phyloP scores from a whole-genome alignment of 768 basidiomycete species.

The Suillus discolor region DNA sequence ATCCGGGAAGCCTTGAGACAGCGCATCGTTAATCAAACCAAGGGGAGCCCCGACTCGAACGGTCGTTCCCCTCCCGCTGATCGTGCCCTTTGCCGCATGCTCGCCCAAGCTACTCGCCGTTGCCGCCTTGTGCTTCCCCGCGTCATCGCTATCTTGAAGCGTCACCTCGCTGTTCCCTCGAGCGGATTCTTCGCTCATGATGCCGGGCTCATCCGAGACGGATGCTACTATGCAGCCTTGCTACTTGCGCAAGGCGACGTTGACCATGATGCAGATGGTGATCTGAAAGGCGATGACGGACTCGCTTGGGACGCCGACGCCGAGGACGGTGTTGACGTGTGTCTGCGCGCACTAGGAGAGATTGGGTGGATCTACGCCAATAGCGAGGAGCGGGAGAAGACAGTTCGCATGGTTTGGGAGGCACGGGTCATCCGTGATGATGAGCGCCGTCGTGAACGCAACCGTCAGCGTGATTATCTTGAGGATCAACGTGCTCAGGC shows the following conservation, averaged over 20 bases:
- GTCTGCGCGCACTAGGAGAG: conserved; percentile 73
- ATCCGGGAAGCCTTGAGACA: conserved; percentile 83
- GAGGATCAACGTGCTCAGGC: conserved; percentile 20
- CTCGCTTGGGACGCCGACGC: conserved; percentile 30
- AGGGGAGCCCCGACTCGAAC: conserved; percentile 37
- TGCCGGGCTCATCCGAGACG: conserved; percentile 83
- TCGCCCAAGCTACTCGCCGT: conserved; percentile 46
- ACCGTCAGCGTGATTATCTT: conserved; percentile 15
- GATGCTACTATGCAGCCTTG: conserved; percentile 85
- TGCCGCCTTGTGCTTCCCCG: conserved; percentile 54
- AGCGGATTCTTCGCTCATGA: conserved; percentile 80
- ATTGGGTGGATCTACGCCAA: conserved; percentile 84
- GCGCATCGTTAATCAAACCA: conserved; percentile 41
- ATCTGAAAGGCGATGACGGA: conserved; percentile 18
- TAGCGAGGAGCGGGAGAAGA: conserved; percentile 70
- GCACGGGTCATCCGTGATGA: conserved; percentile 34
- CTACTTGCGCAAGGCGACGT: conserved; percentile 63
- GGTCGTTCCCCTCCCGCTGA: conserved; percentile 48
- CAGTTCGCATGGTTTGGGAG: conserved; percentile 53
- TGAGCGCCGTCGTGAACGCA: conserved; percentile 30
- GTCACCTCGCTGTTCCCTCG: conserved; percentile 43
- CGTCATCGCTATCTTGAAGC: conserved; percentile 53
- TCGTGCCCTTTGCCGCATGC: conserved; percentile 51
- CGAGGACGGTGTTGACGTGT: conserved; percentile 44
- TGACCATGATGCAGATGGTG: conserved; percentile 50